Conservation (phyloP, 768 basidiomycete species). For the Suillus hirtellus region DNA sequence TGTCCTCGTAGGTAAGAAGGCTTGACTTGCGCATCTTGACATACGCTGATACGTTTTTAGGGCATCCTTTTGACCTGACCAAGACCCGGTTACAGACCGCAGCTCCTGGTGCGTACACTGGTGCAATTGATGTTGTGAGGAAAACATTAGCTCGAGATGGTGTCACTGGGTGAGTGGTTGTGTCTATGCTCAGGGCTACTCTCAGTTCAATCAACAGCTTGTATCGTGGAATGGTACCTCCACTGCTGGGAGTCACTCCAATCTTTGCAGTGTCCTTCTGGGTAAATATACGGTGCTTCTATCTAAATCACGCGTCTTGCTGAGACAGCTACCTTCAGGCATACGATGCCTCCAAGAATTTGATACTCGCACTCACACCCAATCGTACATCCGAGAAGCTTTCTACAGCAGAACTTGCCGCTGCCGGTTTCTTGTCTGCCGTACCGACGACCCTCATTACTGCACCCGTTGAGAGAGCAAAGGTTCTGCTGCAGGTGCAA, state of each 20-base stretch:
- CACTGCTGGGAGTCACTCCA: conserved; percentile 91
- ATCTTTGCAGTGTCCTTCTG: conserved; percentile 99
- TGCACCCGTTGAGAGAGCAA: conserved; percentile 96
- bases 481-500: conserved; percentile 93
- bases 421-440: conserved; percentile 93
- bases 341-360: conserved; percentile 88
- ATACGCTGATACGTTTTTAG: conserved; percentile 39
- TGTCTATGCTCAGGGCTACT: conserved; percentile 8
- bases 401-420: conserved; percentile 77
- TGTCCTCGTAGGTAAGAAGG: conserved; percentile 80
- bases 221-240: conserved; percentile 93
- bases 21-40: not conserved
- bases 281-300: conserved; percentile 48
- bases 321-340: conserved; percentile 50
- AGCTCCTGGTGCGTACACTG: conserved; percentile 81
- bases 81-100: conserved; percentile 98
- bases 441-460: conserved; percentile 89
- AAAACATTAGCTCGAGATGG: conserved; percentile 93
- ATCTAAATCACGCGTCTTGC: conserved; percentile 6
- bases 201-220: conserved; percentile 46
- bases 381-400: conserved; percentile 63
- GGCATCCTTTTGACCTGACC: conserved; percentile 97
- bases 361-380: conserved; percentile 82
- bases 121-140: conserved; percentile 91
- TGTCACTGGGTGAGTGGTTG: conserved; percentile 65